Conservation (phyloP, 2,329 filamentous ascomycete species). For the Monilinia polystroma region DNA sequence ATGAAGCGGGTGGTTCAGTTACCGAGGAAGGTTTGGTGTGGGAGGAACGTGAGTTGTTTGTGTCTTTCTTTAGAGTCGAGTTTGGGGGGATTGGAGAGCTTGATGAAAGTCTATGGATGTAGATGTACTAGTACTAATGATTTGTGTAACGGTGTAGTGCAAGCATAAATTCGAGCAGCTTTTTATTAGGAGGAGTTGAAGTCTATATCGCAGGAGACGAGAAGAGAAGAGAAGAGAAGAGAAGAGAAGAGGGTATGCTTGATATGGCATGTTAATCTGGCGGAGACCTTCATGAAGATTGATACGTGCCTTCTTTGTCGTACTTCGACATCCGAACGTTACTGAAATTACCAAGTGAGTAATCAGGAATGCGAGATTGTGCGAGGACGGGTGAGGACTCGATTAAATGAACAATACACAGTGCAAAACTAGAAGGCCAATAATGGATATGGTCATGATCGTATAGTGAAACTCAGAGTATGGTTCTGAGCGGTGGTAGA, state of each 20-base stretch:
- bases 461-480: too few species aligned
- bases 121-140: neutral
- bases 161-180: constrained; percentile 16
- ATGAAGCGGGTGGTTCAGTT: constrained; percentile 17
- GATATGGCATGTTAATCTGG: too few species aligned
- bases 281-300: too few species aligned
- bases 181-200: constrained; percentile 20
- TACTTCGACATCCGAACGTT: too few species aligned
- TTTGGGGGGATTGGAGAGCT: too few species aligned
- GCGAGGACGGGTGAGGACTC: too few species aligned
- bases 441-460: neutral
- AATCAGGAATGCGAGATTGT: too few species aligned
- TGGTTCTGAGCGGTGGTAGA: neutral
- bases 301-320: too few species aligned
- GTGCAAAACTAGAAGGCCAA: too few species aligned
- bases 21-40: constrained; percentile 21
- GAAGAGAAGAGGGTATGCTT: too few species aligned
- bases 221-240: neutral
- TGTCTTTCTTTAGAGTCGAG: neutral
- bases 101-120: neutral
- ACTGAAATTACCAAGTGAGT: too few species aligned
- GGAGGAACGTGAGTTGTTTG: constrained; percentile 20
- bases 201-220: neutral
- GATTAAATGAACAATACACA: too few species aligned
- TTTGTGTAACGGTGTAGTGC: neutral